Conservation (phyloP, 192 early-diverging fungal species). For the Phycomyces blakesleeanus region DNA sequence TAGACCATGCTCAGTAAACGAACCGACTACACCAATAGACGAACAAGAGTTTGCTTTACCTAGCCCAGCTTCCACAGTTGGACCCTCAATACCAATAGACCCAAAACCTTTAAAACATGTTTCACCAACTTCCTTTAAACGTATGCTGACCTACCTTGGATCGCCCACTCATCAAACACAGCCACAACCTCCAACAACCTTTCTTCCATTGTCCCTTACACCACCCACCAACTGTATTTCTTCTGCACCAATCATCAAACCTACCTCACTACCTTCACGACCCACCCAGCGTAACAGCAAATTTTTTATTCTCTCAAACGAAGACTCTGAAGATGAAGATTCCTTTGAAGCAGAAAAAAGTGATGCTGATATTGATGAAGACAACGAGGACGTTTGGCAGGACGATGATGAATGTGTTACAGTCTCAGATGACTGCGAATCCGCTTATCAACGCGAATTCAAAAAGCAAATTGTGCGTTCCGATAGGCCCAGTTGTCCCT, state of each 20-base stretch:
- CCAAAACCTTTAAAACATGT: not conserved
- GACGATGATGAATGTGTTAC: not conserved
- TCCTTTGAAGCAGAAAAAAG: not conserved
- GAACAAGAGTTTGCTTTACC: not conserved
- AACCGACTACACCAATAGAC: not conserved
- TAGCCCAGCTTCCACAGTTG: not conserved
- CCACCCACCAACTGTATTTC: not conserved
- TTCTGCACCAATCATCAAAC: not conserved
- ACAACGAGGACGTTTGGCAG: not conserved
- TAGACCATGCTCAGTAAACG: not conserved
- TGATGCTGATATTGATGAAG: not conserved
- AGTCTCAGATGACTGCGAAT: not conserved
- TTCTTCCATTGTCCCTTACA: not conserved
- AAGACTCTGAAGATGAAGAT: constrained; percentile 1
- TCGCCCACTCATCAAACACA: not conserved
- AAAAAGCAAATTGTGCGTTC: not conserved
- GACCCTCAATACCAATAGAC: not conserved
- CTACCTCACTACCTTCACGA: not conserved
- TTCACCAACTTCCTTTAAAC: constrained; percentile 2
- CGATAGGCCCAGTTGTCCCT: not conserved
- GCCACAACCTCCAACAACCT: not conserved
- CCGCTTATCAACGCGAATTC: not conserved
- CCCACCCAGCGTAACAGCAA: not conserved
- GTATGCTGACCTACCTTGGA: not conserved
- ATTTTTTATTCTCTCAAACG: constrained; percentile 4